Conservation (phyloP, 2,329 filamentous ascomycete species). For the Sporothrix luriei region DNA sequence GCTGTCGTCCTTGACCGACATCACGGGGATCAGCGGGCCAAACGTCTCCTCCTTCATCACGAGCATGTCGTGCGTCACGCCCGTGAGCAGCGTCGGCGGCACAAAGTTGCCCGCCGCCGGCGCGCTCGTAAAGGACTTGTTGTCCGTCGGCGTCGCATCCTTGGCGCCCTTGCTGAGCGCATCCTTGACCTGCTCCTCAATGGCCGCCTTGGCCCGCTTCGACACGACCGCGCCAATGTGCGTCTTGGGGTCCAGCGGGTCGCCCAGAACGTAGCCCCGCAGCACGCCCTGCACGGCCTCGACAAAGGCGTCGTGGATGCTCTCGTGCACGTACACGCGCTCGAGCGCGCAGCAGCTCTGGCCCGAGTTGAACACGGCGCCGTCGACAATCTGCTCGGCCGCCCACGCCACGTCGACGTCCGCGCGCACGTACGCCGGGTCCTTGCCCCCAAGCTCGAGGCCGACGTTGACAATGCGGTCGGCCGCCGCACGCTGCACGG, state of each 20-base stretch:
- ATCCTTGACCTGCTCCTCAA: constrained; percentile 78
- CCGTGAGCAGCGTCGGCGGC: constrained; percentile 77
- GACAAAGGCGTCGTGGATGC: constrained; percentile 81
- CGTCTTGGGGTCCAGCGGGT: constrained; percentile 76
- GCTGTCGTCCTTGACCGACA: constrained; percentile 78
- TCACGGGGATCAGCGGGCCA: constrained; percentile 86
- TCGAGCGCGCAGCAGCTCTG: constrained; percentile 96
- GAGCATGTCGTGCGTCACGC: constrained; percentile 78
- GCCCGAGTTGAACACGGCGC: constrained; percentile 96
- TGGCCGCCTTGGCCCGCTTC: constrained; percentile 72
- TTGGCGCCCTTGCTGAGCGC: constrained; percentile 81
- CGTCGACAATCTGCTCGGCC: constrained; percentile 91
- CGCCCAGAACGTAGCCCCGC: constrained; percentile 80
- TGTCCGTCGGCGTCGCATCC: constrained; percentile 72
- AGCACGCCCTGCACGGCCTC: constrained; percentile 78
- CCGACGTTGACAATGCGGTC: constrained; percentile 84
- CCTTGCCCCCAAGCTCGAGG: constrained; percentile 91
- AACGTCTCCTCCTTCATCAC: constrained; percentile 97
- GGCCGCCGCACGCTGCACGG: constrained; percentile 80
- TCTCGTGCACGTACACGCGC: constrained; percentile 85
- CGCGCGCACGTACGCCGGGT: constrained; percentile 82
- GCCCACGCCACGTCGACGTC: constrained; percentile 91
- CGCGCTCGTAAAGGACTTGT: constrained; percentile 68
- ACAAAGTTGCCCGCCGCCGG: constrained; percentile 63
- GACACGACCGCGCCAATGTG: constrained; percentile 90